A percentile compares a stretch with the other conserved stretches of the same genome.
Conservation (phyloP, 2,329 filamentous ascomycete species). For the Cercospora zeina region DNA sequence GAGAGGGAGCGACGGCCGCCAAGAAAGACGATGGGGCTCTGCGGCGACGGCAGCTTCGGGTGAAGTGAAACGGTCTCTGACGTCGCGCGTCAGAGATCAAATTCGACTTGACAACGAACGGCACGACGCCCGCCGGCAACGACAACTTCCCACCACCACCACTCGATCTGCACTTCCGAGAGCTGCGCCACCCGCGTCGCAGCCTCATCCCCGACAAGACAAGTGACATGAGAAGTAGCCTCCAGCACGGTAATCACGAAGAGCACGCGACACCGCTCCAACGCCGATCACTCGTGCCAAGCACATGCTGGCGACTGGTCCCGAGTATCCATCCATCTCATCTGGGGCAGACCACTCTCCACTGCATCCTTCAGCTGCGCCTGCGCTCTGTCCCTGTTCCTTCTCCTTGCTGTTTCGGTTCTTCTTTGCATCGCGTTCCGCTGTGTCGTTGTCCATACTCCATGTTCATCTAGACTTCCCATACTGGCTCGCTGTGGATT, state of each 20-base stretch:
- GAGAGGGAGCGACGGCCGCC: neutral
- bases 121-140: neutral
- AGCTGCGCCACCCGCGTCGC: neutral
- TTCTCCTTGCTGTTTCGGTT: neutral
- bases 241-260: neutral
- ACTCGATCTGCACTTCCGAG: neutral
- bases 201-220: neutral
- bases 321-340: neutral
- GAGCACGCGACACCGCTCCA: conserved; percentile 9
- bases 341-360: neutral
- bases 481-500: neutral
- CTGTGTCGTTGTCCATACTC: neutral
- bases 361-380: conserved; percentile 1
- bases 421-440: neutral
- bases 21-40: conserved; percentile 3
- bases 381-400: neutral
- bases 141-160: neutral
- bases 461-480: neutral
- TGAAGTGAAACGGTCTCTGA: neutral
- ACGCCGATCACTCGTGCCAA: conserved; percentile 10
- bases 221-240: no score
- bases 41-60: neutral
- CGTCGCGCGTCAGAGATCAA: neutral
- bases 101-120: neutral
- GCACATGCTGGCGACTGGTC: neutral